These are phyloP conservation scores for Beauveria sp. DNA, from an alignment of 2,329 filamentous ascomycete species.

Conservation along the genomic window DNA sequence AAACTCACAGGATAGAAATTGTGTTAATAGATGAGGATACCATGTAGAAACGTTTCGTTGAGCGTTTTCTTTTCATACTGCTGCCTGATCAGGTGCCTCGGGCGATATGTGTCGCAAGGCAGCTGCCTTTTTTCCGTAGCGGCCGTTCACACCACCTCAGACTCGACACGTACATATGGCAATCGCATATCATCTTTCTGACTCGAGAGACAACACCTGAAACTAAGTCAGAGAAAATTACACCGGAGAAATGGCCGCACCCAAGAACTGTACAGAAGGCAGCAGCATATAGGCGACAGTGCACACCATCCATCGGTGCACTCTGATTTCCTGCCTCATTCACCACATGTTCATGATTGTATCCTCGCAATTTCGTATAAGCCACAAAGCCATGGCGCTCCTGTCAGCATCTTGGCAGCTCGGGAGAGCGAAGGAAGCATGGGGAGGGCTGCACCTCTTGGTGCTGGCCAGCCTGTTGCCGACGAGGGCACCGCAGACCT, in stretches of 20 bases:
- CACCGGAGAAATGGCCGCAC: too few relatives aligned
- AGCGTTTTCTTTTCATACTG: background rate
- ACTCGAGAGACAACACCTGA: background rate
- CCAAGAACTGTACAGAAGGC: background rate
- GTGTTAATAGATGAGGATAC: too few relatives aligned
- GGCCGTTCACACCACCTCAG: background rate
- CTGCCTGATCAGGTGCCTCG: background rate
- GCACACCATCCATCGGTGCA: background rate
- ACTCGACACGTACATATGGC: background rate
- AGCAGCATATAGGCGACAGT: background rate
- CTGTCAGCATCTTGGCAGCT: background rate
- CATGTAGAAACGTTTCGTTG: too few relatives aligned
- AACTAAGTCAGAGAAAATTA: background rate
- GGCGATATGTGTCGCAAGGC: too few relatives aligned
- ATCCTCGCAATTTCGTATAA: background rate
- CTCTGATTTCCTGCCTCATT: background rate
- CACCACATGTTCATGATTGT: background rate
- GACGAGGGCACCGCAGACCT: background rate
- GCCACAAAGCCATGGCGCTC: conserved; percentile 1
- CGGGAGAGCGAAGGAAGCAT: background rate
- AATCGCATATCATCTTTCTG: background rate
- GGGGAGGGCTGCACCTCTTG: background rate
- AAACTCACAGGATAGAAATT: too few relatives aligned
- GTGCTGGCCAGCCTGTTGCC: background rate
- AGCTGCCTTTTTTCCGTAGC: too few relatives aligned